phyloP scores from a whole-genome alignment of 768 basidiomycete species.

The Hemileccinum impolitum region DNA sequence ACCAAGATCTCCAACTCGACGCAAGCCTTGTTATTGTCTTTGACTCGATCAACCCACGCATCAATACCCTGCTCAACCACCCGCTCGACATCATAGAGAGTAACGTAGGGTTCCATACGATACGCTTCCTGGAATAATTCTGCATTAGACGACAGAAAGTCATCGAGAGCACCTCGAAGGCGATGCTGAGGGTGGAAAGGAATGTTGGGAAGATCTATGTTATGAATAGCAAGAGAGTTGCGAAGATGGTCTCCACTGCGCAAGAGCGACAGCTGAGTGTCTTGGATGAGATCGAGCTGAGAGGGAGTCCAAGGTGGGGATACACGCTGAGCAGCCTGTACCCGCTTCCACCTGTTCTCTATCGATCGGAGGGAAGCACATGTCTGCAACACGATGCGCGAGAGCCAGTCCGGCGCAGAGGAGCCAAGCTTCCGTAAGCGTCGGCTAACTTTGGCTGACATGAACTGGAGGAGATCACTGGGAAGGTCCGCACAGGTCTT shows the following conservation, averaged over 20 bases:
- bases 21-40: neutral
- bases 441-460: neutral
- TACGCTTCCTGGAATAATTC: constrained; percentile 6
- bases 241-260: neutral
- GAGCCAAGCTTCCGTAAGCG: neutral
- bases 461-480: neutral
- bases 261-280: neutral
- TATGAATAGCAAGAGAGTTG: neutral
- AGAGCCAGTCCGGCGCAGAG: neutral
- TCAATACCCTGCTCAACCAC: constrained; percentile 20
- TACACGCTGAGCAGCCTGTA: neutral
- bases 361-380: neutral
- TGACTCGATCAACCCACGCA: constrained; percentile 27
- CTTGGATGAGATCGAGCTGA: neutral
- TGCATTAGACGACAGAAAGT: neutral
- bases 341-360: neutral
- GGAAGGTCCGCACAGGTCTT: neutral
- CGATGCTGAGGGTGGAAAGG: constrained; percentile 1
- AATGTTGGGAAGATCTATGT: fast-evolving
- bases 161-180: constrained; percentile 7
- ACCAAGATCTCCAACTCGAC: neutral
- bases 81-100: constrained; percentile 35
- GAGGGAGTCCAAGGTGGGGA: neutral
- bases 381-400: neutral
- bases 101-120: constrained; percentile 5